Evolutionary conservation across 108 stramenopile species (phyloP), one percentile per base, ranked within the genome.

Genomic region (Stephanodiscus minutulus): DNA sequence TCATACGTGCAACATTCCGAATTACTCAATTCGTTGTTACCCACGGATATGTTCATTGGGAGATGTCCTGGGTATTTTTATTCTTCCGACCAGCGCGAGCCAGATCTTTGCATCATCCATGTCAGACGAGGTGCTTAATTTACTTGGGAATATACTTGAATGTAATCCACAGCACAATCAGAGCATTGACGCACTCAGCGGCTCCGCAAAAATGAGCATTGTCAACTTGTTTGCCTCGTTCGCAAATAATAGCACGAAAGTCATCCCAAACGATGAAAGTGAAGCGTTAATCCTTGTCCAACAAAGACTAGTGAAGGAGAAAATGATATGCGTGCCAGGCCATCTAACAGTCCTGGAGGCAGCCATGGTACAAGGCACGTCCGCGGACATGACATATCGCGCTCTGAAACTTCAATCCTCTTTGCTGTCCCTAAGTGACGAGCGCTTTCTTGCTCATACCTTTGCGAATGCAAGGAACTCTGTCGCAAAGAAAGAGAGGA

Each of bases 381-480:
- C 80, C 21, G 62, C 57, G 41, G 80, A 81, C 61, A 12, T 81
- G 47, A 74, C 73, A n/a, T 58, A 70, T 44, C 80, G 80, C 12
- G 68, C 80, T 11, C n/a, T 81, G 63, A 74, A 61, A 68, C 59
- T 73, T 36, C 73, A 74, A 59, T 57, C 44, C 57, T 28, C 58
- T 44, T 70, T 68, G 25, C 20, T 70, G 9, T 43, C 62, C 22
- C 11, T 58, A 0, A 61, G 49, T 44, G 69, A 61, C 8, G 70
- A 74, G 44, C 62, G 67, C 13, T 65, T 48, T 24, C 33, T 81
- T 54, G 80, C 80, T 37, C 31, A 53, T 6, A 60, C 52, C 20
- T 57, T 70, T 58, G 74, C 80, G 28, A 61, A 52, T 47, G 31
- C 37, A 36, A 68, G 50, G 36, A 48, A 44, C 37, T 66, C 52